Evolutionary conservation across 2,329 filamentous ascomycete genomes (phyloP), one percentile per base, ranked within the genome.

Genomic region (Bipolaris cookei): DNA sequence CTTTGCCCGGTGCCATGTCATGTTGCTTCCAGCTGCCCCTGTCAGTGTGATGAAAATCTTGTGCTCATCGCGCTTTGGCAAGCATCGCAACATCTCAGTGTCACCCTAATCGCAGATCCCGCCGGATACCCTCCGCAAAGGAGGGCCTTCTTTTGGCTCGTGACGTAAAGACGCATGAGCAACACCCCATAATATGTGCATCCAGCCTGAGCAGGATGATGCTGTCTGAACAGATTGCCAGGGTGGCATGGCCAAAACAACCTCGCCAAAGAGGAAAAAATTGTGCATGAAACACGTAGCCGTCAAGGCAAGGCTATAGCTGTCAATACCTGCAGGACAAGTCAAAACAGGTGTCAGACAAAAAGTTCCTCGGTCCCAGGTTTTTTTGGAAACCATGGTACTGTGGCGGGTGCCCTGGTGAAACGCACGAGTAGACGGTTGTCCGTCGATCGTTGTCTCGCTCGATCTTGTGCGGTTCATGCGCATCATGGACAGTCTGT

Each of bases 341-440:
- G 48, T 52, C 49, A 53, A 44, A 44, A 56, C 43, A 42, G 42
- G 49, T 56, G 54, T 47, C 54, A 56, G 49, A 53, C 49, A 35
- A 53, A 46, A 21, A 14, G 35, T 32, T 23, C 25, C 30, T 56
- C 42, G 37, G 35, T 39, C 37, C 49, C 48, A 56, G 21, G 46
- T 23, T 56, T 47, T 18, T 6, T 35, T 42, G 42, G 25, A 28
- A 32, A 53, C 28, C 54, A 16, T 39, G 35, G 54, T 46, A 53
- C 44, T 21, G 21, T 53, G 21, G 35, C 43, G 35, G 37, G 30
- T 21, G 25, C 16, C 14, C 28, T 43, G 43, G 54, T 53, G 54
- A 53, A 47, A 56, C 42, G 49, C 35, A 43, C 42, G 53, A 21
- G 48, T 41, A 25, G 37, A 43, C 49, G 54, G 54, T 53, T 51